Evolutionary conservation across 495 filamentous ascomycete species (phyloP).

Genomic region (Tuber brumale): DNA sequence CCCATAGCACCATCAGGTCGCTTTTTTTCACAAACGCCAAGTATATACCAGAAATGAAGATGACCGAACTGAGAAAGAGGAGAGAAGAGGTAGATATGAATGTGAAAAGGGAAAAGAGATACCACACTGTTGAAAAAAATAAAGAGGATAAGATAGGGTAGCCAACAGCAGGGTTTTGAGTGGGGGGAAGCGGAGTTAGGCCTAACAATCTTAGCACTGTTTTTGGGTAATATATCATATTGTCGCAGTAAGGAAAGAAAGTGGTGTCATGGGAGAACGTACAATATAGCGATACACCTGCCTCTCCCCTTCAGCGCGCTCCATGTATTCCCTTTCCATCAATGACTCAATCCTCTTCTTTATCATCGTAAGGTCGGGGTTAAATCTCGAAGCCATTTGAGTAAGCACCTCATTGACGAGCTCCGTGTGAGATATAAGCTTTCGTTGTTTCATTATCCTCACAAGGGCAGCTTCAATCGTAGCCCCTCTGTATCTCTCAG

Average conservation of each 20-base stretch:
- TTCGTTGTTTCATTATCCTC: constrained; percentile 67
- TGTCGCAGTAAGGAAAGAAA: neutral
- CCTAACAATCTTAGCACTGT: neutral
- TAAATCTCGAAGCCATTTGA: constrained; percentile 72
- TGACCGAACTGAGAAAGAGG: neutral
- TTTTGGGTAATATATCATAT: neutral
- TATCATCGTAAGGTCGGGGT: constrained; percentile 81
- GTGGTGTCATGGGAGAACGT: constrained; percentile 5
- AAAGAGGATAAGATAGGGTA: neutral
- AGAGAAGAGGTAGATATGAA: neutral
- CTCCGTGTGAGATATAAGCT: constrained; percentile 68
- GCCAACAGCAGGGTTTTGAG: neutral
- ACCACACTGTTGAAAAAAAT: neutral
- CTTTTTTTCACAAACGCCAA: neutral
- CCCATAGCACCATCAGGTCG: neutral
- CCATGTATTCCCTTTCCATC: constrained; percentile 90
- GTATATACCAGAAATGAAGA: constrained; percentile 4
- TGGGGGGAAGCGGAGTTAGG: neutral
- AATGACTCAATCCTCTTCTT: constrained; percentile 91
- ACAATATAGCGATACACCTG: constrained; percentile 74
- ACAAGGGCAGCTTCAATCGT: constrained; percentile 87
- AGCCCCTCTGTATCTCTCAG: constrained; percentile 67
- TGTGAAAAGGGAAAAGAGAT: neutral
- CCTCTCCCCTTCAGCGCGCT: constrained; percentile 63
- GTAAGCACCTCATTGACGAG: constrained; percentile 78